These are phyloP conservation scores for Seiridium unicorne DNA, from an alignment of 2,329 filamentous ascomycete genomes.

Conservation along the genomic window DNA sequence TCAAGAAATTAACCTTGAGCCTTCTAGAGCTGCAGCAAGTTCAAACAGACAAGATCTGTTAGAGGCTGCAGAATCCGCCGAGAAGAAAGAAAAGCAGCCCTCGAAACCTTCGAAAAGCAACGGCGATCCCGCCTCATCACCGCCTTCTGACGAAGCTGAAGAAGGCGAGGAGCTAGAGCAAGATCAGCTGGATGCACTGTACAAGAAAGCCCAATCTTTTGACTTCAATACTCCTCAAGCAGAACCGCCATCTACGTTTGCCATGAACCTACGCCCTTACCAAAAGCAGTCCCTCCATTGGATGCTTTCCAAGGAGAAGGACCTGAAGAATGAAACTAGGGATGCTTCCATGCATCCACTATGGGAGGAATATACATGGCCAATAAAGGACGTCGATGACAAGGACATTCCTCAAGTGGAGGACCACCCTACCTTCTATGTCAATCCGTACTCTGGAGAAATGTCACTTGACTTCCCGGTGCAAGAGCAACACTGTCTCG, in stretches of 20 bases:
- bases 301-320: slow-evolving; percentile 93
- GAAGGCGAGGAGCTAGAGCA: slow-evolving; percentile 92
- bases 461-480: slow-evolving; percentile 86
- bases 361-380: slow-evolving; percentile 96
- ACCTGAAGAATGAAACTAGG: slow-evolving; percentile 64
- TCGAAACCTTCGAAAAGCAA: slow-evolving; percentile 28
- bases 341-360: slow-evolving; percentile 90
- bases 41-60: slow-evolving; percentile 83
- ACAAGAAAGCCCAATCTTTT: slow-evolving; percentile 94
- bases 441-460: slow-evolving; percentile 96
- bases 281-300: slow-evolving; percentile 94
- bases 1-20: slow-evolving; percentile 81
- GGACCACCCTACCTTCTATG: slow-evolving; percentile 76
- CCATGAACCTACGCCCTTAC: slow-evolving; percentile 82
- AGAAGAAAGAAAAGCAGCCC: slow-evolving; percentile 65
- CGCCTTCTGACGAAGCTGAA: slow-evolving; percentile 66
- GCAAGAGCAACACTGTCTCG: slow-evolving; percentile 92
- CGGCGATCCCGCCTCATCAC: slow-evolving; percentile 42
- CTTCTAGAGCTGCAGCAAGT: slow-evolving; percentile 68
- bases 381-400: slow-evolving; percentile 82
- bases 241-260: slow-evolving; percentile 79
- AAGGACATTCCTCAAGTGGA: slow-evolving; percentile 65
- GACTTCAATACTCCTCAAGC: slow-evolving; percentile 90
- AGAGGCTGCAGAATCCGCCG: slow-evolving; percentile 82
- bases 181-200: slow-evolving; percentile 89